phyloP scores from a whole-genome alignment of 208 protist genomes.

The Wallacemonas sp. region DNA sequence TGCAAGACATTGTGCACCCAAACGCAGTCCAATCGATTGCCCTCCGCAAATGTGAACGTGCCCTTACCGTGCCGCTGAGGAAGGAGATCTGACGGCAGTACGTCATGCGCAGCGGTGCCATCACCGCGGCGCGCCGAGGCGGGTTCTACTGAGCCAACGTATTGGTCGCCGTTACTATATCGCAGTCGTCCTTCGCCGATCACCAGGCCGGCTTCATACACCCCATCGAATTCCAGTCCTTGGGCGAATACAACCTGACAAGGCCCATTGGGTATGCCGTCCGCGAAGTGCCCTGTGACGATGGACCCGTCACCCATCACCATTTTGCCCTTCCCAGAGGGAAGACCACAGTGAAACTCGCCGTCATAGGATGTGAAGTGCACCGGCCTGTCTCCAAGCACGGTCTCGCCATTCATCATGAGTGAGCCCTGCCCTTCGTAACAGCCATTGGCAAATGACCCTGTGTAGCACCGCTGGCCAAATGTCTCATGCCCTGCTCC shows the following conservation, averaged over 20 bases:
- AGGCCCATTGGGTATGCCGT: constrained; percentile 44
- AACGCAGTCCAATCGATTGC: constrained; percentile 64
- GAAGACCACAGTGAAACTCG: constrained; percentile 40
- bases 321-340: constrained; percentile 43
- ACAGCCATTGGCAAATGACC: constrained; percentile 50
- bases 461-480: constrained; percentile 46
- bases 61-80: constrained; percentile 74
- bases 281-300: constrained; percentile 65
- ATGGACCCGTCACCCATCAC: constrained; percentile 61
- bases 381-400: background rate
- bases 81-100: constrained; percentile 17
- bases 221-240: constrained; percentile 41
- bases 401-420: constrained; percentile 4
- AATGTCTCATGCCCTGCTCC: constrained; percentile 42
- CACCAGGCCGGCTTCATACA: constrained; percentile 41
- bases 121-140: constrained; percentile 11
- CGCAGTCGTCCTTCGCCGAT: constrained; percentile 37
- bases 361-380: constrained; percentile 44
- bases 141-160: constrained; percentile 62
- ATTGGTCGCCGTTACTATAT: constrained; percentile 75
- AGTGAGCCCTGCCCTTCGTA: constrained; percentile 56
- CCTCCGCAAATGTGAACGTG: constrained; percentile 71
- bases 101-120: background rate
- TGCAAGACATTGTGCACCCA: constrained; percentile 82
- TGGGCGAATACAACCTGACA: constrained; percentile 24